Evolutionary conservation across 805 yeast species (phyloP), one percentile per base, ranked within the genome.

Genomic region (Myxozyma udenii): DNA sequence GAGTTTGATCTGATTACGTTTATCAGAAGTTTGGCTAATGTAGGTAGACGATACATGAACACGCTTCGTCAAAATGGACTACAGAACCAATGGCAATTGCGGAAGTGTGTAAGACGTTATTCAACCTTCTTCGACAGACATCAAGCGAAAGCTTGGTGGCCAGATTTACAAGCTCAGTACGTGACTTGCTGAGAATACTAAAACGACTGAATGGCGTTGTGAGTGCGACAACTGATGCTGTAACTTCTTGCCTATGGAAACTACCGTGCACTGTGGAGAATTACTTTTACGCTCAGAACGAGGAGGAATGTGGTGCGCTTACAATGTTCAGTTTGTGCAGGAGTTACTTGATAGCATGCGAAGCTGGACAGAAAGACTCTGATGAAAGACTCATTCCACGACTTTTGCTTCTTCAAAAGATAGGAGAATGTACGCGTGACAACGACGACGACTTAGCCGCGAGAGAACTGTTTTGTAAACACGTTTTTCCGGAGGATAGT

Each of bases 81-180:
- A 28, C 33, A 18, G 46, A 32, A n/a, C 33, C 24, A 18, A n/a
- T 25, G 1, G 48, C 55, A 2, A 19, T 49, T 2, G 23, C 39
- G 6, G 57, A 53, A 41, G 49, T 53, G 3, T 49, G 53, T 41
- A 53, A 53, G 41, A 21, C 48, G 6, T 24, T 48, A n/a, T 53
- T 53, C 41, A 53, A 49, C 22, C n/a, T 52, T 35, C 42, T 51
- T 21, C 38, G 46, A 9, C 33, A 14, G 9, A 28, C 39, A 35
- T 35, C 39, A 35, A 12, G 7, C 21, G 21, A 16, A 5, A 35
- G 26, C 12, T 38, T 23, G 14, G 14, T 28, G 14, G 14, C 9
- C 33, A 14, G 14, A 28, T 38, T 19, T 5, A 21, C 42, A 19
- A 21, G 5, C 16, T 38, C 22, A n/a, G 24, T 19, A 9, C 42